Conservation (phyloP, 768 basidiomycete genomes). For the Dioszegia hungarica region DNA sequence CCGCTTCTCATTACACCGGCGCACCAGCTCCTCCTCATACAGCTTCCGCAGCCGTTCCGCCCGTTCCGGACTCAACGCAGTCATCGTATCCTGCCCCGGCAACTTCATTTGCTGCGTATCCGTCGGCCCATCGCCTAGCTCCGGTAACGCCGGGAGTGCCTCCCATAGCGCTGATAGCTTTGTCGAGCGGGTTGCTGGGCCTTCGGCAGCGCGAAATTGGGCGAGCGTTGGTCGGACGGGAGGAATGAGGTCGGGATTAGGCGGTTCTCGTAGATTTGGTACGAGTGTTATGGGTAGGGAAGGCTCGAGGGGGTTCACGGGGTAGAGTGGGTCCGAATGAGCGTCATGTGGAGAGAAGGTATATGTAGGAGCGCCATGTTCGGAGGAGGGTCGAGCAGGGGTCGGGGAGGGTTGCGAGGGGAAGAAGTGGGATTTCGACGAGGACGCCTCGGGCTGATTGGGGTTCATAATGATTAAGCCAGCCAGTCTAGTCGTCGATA, state of each 20-base stretch:
- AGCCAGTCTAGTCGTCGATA: too few species aligned
- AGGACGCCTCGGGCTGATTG: constrained; percentile 11
- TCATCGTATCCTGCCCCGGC: constrained; percentile 43
- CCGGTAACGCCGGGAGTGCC: constrained; percentile 34
- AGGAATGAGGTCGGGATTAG: constrained; percentile 34
- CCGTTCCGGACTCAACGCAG: constrained; percentile 54
- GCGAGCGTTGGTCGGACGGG: constrained; percentile 34
- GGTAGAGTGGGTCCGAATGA: constrained; percentile 13
- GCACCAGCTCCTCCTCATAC: constrained; percentile 73
- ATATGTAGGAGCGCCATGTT: background rate
- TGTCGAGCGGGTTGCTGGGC: constrained; percentile 33
- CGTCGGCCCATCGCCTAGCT: constrained; percentile 21
- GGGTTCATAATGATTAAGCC: background rate
- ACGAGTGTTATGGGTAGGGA: constrained; percentile 9
- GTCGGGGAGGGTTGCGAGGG: constrained; percentile 12
- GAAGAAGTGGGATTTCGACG: constrained; percentile 19
- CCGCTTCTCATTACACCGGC: constrained; percentile 40
- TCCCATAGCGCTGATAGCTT: constrained; percentile 48
- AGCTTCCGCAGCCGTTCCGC: constrained; percentile 63
- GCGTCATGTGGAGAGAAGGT: constrained; percentile 13
- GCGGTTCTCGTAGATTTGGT: constrained; percentile 40
- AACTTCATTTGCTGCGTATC: constrained; percentile 35
- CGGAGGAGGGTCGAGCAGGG: background rate
- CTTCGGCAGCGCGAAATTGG: constrained; percentile 45
- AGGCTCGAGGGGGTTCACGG: constrained; percentile 21